A percentile compares a stretch with the other conserved stretches of the same genome.
phyloP scores from a whole-genome alignment of 768 basidiomycete species.

The Macrolepiota dolichaula region DNA sequence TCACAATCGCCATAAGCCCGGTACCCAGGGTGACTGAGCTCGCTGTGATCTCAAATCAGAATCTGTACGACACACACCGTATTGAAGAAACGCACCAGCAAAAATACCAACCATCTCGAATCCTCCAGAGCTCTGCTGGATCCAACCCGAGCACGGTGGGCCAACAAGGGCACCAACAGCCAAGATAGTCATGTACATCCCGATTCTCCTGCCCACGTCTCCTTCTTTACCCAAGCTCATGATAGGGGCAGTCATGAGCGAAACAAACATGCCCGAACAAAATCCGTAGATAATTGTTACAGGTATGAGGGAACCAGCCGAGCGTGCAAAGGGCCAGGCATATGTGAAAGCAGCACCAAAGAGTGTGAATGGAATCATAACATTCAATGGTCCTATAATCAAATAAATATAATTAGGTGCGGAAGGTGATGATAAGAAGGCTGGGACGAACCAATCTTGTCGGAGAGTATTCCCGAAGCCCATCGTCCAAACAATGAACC shows the following conservation, averaged over 20 bases:
- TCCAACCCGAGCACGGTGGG: conserved; percentile 73
- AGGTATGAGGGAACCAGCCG: conserved; percentile 41
- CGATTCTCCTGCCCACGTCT: conserved; percentile 63
- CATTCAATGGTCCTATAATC: conserved; percentile 55
- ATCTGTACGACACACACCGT: not conserved
- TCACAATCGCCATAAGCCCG: conserved; percentile 20
- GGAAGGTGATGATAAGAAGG: not conserved
- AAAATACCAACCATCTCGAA: conserved; percentile 55
- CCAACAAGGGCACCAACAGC: conserved; percentile 64
- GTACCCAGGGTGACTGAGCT: conserved; percentile 24
- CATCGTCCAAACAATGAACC: conserved; percentile 62
- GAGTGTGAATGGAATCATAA: conserved; percentile 62
- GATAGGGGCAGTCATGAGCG: conserved; percentile 52
- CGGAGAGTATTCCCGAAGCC: conserved; percentile 48
- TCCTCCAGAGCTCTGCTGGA: conserved; percentile 47
- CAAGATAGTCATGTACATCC: conserved; percentile 60
- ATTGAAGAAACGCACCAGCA: conserved; percentile 35
- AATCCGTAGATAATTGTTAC: conserved; percentile 68
- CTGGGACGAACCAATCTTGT: conserved; percentile 44
- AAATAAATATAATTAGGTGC: not conserved
- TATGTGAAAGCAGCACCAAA: conserved; percentile 58
- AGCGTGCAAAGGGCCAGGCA: conserved; percentile 64
- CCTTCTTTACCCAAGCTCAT: conserved; percentile 56
- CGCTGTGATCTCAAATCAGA: conserved; percentile 12
- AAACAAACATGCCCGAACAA: conserved; percentile 58